Evolutionary conservation across 768 basidiomycete genomes (phyloP).

Genomic region (Tubosaeta sp.): DNA sequence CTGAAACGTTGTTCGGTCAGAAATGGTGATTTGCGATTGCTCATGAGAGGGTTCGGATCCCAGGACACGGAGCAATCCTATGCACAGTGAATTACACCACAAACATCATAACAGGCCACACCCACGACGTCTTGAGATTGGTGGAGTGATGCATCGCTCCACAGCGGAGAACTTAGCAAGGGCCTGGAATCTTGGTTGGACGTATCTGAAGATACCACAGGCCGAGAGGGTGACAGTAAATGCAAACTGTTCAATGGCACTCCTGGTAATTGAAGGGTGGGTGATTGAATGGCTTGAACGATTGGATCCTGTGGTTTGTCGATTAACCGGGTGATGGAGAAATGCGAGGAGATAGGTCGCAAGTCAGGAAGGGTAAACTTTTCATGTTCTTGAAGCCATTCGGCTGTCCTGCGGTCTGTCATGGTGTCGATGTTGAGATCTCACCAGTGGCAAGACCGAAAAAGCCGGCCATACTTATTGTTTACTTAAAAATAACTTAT

Average conservation of each 20-base stretch:
- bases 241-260: background rate
- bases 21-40: slow-evolving; percentile 46
- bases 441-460: no score
- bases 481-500: no score
- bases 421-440: slow-evolving; percentile 13
- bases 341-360: slow-evolving; percentile 41
- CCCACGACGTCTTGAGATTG: slow-evolving; percentile 14
- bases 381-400: slow-evolving; percentile 18
- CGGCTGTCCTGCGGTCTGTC: background rate
- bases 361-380: slow-evolving; percentile 25
- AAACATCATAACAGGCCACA: background rate
- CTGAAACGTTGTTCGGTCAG: slow-evolving; percentile 61
- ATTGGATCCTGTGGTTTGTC: slow-evolving; percentile 79
- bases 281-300: slow-evolving; percentile 48
- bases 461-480: no score
- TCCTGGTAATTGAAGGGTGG: background rate
- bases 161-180: slow-evolving; percentile 4
- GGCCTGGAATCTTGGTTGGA: background rate
- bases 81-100: slow-evolving; percentile 4
- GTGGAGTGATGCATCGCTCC: slow-evolving; percentile 16
- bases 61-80: slow-evolving; percentile 58
- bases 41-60: slow-evolving; percentile 45
- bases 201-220: background rate
- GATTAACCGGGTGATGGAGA: slow-evolving; percentile 62
- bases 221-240: background rate